Evolutionary conservation across 345 rosid species (phyloP), one percentile per base, ranked within the genome.

Genomic region (Camelina hispida): DNA sequence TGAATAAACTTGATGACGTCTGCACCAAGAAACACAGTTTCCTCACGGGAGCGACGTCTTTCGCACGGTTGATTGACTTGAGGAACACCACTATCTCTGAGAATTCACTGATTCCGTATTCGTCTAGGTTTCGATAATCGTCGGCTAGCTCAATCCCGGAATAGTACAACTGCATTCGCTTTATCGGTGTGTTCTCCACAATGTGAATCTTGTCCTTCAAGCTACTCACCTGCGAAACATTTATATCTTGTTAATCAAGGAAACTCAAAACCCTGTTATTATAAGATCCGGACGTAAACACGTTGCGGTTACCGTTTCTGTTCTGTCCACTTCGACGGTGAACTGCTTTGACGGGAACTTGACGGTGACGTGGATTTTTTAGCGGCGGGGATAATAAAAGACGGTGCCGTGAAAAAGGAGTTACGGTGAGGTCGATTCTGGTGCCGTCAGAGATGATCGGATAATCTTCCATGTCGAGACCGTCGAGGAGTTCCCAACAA

Each of bases 391-490:
- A 35, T 52, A 9, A 28, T 48, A 13, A 18, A 56, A 32, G 69
- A 53, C 0, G 79, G 56, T 7, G 57, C 7, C 62, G 68, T 46
- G 40, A 60, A 22, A 62, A n/a, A 0, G 85, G 82, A 59, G 83
- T 82, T 34, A 81, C 35, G 55, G 84, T 83, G 63, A 95, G 93
- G 67, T 90, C 86, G 37, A 95, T 88, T 70, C 69, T 90, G 3
- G 97, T 84, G 37, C 91, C 93, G 22, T 90, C 81, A 15, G 61
- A 64, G 76, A 92, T 81, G 44, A 89, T 89, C 3, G 99, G 97
- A 57, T 92, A 94, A 64, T 92, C 97, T 55, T 91, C 97, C 82
- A 95, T 85, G 84, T 92, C 99, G 1, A 94, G 84, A 18, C 96
- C 97, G 61, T 94, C 97, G 2, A 91, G 56, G 5, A 90, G 84